Conservation (phyloP, 495 filamentous ascomycete species). For the Penicillium manginii region DNA sequence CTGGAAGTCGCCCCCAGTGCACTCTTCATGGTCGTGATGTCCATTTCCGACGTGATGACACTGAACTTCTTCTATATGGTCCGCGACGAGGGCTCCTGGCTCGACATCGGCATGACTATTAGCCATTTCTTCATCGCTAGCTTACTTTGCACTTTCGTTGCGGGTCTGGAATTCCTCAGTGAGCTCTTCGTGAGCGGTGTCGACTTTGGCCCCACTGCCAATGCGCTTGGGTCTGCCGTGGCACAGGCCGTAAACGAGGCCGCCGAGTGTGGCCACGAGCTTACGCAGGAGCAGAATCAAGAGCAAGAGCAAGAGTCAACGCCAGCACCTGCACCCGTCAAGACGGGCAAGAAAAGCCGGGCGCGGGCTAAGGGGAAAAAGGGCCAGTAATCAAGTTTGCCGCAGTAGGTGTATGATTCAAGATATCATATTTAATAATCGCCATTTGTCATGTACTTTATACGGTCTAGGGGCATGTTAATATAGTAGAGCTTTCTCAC, state of each 20-base stretch:
- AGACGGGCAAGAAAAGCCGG: slow-evolving; percentile 3
- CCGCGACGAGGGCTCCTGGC: slow-evolving; percentile 91
- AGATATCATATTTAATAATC: not conserved
- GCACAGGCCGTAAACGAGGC: slow-evolving; percentile 21
- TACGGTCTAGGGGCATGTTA: not conserved
- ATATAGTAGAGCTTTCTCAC: not conserved
- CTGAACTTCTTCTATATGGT: slow-evolving; percentile 99
- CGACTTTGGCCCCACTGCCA: slow-evolving; percentile 57
- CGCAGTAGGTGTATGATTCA: not conserved
- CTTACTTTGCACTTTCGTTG: slow-evolving; percentile 86
- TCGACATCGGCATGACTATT: slow-evolving; percentile 96
- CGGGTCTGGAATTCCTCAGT: slow-evolving; percentile 81
- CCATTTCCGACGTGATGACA: slow-evolving; percentile 88
- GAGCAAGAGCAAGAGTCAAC: not conserved
- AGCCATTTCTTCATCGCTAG: slow-evolving; percentile 94
- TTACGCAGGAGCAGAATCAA: not conserved
- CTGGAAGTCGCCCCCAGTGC: slow-evolving; percentile 80
- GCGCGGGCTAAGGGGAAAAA: slow-evolving; percentile 16
- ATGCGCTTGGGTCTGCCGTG: slow-evolving; percentile 19
- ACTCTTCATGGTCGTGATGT: slow-evolving; percentile 94
- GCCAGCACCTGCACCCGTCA: not conserved
- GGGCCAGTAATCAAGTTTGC: not conserved
- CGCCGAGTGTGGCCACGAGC: slow-evolving; percentile 26
- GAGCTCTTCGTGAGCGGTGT: slow-evolving; percentile 83
- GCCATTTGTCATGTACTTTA: not conserved